phyloP scores from a whole-genome alignment of 2,329 filamentous ascomycete species.

The Aspergillus pseudoterreus region DNA sequence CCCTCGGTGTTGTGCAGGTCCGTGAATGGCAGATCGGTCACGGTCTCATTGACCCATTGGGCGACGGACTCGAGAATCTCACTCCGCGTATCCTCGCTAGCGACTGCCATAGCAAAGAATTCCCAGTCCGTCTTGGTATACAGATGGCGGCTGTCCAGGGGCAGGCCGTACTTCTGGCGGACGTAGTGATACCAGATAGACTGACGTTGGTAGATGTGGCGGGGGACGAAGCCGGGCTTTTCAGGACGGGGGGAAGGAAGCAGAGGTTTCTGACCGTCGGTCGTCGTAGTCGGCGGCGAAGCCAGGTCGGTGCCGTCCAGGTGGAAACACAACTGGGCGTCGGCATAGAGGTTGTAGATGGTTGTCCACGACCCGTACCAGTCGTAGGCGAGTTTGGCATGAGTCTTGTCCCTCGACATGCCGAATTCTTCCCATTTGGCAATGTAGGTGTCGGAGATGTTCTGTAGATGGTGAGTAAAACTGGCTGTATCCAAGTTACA shows the following conservation, averaged over 20 bases:
- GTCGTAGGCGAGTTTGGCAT: conserved; percentile 76
- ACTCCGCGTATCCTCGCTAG: conserved; percentile 62
- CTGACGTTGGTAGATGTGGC: conserved; percentile 72
- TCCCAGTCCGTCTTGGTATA: conserved; percentile 92
- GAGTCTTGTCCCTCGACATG: conserved; percentile 65
- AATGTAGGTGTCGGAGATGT: conserved; percentile 65
- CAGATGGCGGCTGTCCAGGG: conserved; percentile 75
- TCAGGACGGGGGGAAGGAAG: conserved; percentile 16
- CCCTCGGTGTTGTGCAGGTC: conserved; percentile 82
- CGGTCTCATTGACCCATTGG: conserved; percentile 79
- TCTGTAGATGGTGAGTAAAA: conserved; percentile 25
- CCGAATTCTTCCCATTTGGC: conserved; percentile 67
- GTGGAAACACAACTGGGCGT: conserved; percentile 78
- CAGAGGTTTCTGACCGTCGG: conserved; percentile 24
- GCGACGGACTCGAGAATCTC: conserved; percentile 73
- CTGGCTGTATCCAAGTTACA: background rate
- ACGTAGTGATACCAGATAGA: conserved; percentile 77
- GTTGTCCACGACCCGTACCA: conserved; percentile 79
- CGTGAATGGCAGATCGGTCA: conserved; percentile 70
- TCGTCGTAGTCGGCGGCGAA: conserved; percentile 2
- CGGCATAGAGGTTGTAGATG: conserved; percentile 80
- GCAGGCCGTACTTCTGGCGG: conserved; percentile 76
- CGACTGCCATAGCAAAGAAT: conserved; percentile 79
- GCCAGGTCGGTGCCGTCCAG: conserved; percentile 44
- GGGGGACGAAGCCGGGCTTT: conserved; percentile 63